Base-by-base conservation (phyloP, 257 asterid genomes). In the Solanum peruvianum region DNA sequence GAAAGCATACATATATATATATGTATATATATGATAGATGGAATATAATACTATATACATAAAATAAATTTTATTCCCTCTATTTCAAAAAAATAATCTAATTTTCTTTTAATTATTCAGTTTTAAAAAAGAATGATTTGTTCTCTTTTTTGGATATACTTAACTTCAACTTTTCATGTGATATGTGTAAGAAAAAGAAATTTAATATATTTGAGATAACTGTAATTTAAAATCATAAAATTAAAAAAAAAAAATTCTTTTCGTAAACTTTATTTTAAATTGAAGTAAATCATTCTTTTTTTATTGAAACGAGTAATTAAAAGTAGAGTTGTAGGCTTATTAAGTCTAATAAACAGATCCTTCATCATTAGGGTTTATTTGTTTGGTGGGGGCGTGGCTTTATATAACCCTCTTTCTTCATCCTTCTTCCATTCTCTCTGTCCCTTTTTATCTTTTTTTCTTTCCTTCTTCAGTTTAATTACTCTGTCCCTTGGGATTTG, bases 291-390 rank as follows among this genome's bases (percentile, higher is more conserved):
- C 2, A 6, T 1, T 39, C 2, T 39, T 7, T 39, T 39, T 7
- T 39, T 7, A 39, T 7, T 0, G 9, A 8, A 39, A 2, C 9
- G 9, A 39, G 9, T 39, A 73, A 37, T 37, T 4, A 16, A 47
- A 16, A 45, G 41, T 60, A 23, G 25, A 44, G 9, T 77, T 77
- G 15, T 78, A 25, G 84, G 7, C 35, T 78, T 27, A 29, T 27
- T 62, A 62, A 62, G 15, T 64, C 5, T 70, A 41, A 16, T 29
- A 27, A 80, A 80, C 67, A 49, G 44, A 80, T 62, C 87, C 92
- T 89, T 91, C 90, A 91, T 93, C 92, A 95, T 95, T 94, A 93
- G 95, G 96, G 94, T 92, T 90, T 94, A 80, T 80, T 80, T 80
- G 85, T 49, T 80, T 80, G 85, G 85, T 80, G 73, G 69, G 64